Conservation (phyloP, 139 green algal genomes). For the Tetraselmis chui region DNA sequence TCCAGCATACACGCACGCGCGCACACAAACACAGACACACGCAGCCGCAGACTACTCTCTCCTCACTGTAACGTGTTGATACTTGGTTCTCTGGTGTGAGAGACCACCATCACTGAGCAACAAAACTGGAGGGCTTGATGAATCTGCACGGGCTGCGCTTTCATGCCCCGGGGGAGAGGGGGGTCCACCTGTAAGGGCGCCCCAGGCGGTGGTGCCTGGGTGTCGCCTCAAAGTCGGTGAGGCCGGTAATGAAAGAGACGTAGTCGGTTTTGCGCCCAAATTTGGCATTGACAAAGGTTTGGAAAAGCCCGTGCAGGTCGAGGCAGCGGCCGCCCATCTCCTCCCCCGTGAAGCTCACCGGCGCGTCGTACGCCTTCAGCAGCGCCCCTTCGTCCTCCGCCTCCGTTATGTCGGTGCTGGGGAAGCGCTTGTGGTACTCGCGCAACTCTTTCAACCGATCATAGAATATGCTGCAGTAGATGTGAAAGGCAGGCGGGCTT, state of each 20-base stretch:
- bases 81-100: no score
- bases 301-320: constrained; percentile 80
- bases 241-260: constrained; percentile 50
- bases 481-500: not conserved
- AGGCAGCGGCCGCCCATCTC: constrained; percentile 83
- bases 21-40: no score
- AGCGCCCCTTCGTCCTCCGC: constrained; percentile 51
- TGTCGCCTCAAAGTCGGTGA: constrained; percentile 46
- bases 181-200: constrained; percentile 57
- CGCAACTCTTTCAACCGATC: constrained; percentile 83
- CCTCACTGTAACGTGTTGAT: no score
- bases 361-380: constrained; percentile 39
- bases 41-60: no score
- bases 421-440: constrained; percentile 73
- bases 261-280: constrained; percentile 70
- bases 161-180: no score
- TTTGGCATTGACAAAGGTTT: constrained; percentile 72
- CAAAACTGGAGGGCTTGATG: no score
- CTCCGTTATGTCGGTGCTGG: constrained; percentile 60
- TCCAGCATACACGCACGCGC: no score
- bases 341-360: constrained; percentile 77
- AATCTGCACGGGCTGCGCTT: no score
- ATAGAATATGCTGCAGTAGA: constrained; percentile 74
- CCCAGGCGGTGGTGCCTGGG: constrained; percentile 23
- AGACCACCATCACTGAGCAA: no score